Evolutionary conservation across 1,284 basidiomycete genomes (phyloP).

Genomic region (Ustilago lituana): DNA sequence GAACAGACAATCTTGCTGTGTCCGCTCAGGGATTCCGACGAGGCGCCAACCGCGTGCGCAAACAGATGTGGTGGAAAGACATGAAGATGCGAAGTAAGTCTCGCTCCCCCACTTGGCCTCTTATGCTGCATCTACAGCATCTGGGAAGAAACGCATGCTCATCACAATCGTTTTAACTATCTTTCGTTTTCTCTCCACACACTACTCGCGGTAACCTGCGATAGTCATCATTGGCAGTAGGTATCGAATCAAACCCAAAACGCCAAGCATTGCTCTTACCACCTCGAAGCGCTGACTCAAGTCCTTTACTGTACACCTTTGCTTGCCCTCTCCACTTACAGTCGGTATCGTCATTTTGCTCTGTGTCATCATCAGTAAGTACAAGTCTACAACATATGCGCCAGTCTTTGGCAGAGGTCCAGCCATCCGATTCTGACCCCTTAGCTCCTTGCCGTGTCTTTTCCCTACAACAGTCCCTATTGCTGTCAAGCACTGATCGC

Average conservation of each 20-base stretch:
- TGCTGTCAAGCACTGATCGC: slow-evolving; percentile 51
- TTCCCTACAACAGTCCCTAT: slow-evolving; percentile 60
- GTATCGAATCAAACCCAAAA: not conserved
- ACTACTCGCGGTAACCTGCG: not conserved
- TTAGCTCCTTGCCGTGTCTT: too few relatives aligned
- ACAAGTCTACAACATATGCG: too few relatives aligned
- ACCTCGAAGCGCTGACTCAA: too few relatives aligned
- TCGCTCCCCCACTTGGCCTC: not conserved
- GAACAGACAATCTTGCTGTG: slow-evolving; percentile 91
- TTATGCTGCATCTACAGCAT: too few relatives aligned
- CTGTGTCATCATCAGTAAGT: slow-evolving; percentile 66
- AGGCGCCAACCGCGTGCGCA: slow-evolving; percentile 95
- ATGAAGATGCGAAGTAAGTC: slow-evolving; percentile 53
- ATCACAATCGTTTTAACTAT: not conserved
- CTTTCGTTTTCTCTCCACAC: not conserved
- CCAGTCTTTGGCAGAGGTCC: too few relatives aligned
- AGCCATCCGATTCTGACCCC: too few relatives aligned
- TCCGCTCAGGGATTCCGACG: slow-evolving; percentile 99
- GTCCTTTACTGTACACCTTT: too few relatives aligned
- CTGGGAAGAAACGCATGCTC: slow-evolving; percentile 4
- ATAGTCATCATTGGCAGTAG: slow-evolving; percentile 45
- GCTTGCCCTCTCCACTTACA: not conserved
- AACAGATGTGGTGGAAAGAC: slow-evolving; percentile 77
- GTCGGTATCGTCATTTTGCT: slow-evolving; percentile 65
- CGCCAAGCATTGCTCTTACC: not conserved